Conservation (phyloP, 495 filamentous ascomycete genomes). For the Hyaloscypha hepaticicola region DNA sequence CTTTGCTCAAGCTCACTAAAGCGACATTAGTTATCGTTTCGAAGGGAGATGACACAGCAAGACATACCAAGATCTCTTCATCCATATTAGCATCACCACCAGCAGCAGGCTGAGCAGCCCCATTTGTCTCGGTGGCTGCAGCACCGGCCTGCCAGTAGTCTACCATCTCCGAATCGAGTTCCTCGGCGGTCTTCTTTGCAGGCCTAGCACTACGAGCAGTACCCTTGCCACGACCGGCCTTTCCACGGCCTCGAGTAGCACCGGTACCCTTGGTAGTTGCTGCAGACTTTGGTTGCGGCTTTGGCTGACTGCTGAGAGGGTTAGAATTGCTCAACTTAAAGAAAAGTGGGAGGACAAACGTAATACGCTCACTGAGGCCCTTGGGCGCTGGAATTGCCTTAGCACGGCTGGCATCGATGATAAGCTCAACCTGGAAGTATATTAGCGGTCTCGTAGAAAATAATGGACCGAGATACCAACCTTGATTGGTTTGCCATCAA, state of each 20-base stretch:
- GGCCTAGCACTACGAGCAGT: slow-evolving; percentile 57
- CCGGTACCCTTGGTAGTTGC: slow-evolving; percentile 60
- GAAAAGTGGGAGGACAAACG: slow-evolving; percentile 47
- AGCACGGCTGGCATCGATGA: slow-evolving; percentile 73
- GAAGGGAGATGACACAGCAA: background rate
- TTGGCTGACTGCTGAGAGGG: slow-evolving; percentile 51
- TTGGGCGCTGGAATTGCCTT: slow-evolving; percentile 64
- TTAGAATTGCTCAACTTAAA: slow-evolving; percentile 28
- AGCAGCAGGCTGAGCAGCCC: slow-evolving; percentile 33
- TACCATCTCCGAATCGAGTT: slow-evolving; percentile 94
- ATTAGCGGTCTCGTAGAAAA: slow-evolving; percentile 28
- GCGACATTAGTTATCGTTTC: background rate
- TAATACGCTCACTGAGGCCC: slow-evolving; percentile 81
- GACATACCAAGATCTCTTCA: slow-evolving; percentile 42
- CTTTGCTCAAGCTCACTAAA: slow-evolving; percentile 6
- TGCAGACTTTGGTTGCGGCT: slow-evolving; percentile 81
- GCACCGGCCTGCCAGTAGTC: slow-evolving; percentile 68
- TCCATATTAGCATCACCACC: slow-evolving; percentile 44
- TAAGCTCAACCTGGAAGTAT: slow-evolving; percentile 72
- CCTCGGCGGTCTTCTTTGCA: slow-evolving; percentile 90
- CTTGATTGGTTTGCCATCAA: slow-evolving; percentile 90
- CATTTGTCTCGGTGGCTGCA: slow-evolving; percentile 35
- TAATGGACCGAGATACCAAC: slow-evolving; percentile 43
- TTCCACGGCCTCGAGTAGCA: slow-evolving; percentile 47
- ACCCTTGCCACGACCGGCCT: slow-evolving; percentile 48